Base-by-base conservation (phyloP, 345 rosid species). In the Balakata baccata region DNA sequence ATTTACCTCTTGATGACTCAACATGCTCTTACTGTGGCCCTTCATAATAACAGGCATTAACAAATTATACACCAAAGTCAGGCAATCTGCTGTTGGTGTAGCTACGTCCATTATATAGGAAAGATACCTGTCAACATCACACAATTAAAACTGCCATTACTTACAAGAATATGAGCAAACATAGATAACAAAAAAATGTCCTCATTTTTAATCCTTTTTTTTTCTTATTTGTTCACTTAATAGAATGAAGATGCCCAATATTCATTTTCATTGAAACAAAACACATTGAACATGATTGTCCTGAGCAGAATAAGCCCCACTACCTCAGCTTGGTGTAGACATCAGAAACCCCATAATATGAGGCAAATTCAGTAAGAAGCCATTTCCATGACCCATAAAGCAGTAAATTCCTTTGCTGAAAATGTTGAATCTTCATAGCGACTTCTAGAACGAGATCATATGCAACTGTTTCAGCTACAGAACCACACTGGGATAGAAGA, bases 1-100 rank as follows among this genome's bases (percentile, higher is more conserved):
- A 18, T 63, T n/a, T 82, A 92, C 98, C 98, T 92, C 98, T 83
- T 94, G 99, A 83, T 95, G 99, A 84, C 99, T 95, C 79, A 95
- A 84, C 64, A 86, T 84, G 79, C 84, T 85, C 86, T 85, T 92
- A 83, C 82, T 85, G 69, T 89, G 79, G 47, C 99, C 96, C 73
- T 91, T 92, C 97, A 91, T 88, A 67, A 89, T 67, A n/a, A 91
- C 97, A 37, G 99, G 98, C 81, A 82, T 78, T 79, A 95, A 77
- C 81, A 92, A 87, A 62, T 89, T 97, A 85, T 84, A 74, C 63
- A 95, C 97, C 90, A 95, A 76, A 34, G 81, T 87, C 83, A 95
- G 92, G 81, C 98, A 92, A 81, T 95, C 99, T 0, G 97, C 92
- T 25, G 99, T 95, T 1, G 99, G 99, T 49, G 99, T 95, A 65